These are phyloP conservation scores for Zygosaccharomyces pseudobailii DNA, from an alignment of 1,139 yeast genomes.

Conservation along the genomic window DNA sequence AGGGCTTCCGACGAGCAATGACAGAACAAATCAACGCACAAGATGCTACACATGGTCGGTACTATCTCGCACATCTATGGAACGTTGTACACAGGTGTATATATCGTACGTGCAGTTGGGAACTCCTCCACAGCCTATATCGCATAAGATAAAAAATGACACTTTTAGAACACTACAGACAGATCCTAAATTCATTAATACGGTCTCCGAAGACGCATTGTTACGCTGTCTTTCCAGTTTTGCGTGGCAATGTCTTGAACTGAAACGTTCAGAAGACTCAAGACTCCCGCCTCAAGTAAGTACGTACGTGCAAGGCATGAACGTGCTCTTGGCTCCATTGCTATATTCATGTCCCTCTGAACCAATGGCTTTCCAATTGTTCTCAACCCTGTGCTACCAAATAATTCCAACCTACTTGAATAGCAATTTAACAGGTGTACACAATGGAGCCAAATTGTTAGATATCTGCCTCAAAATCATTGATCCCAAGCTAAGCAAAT, in stretches of 20 bases:
- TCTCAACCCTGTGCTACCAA: constrained; percentile 35
- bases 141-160: constrained; percentile 72
- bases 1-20: constrained; percentile 55
- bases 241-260: constrained; percentile 46
- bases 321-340: constrained; percentile 81
- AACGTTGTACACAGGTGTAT: constrained; percentile 50
- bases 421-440: constrained; percentile 78
- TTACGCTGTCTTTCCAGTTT: constrained; percentile 68
- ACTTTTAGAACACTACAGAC: constrained; percentile 83
- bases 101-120: constrained; percentile 52
- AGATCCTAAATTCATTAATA: constrained; percentile 58
- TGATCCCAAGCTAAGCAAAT: constrained; percentile 69
- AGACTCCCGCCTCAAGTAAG: constrained; percentile 20
- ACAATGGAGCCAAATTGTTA: constrained; percentile 65
- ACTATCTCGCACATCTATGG: constrained; percentile 59
- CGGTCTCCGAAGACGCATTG: constrained; percentile 65
- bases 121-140: constrained; percentile 47
- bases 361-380: constrained; percentile 77
- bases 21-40: constrained; percentile 51
- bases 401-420: constrained; percentile 76
- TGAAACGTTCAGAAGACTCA: constrained; percentile 6
- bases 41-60: constrained; percentile 81
- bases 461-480: constrained; percentile 67
- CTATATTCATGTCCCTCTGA: constrained; percentile 74
- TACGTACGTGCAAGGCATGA: constrained; percentile 87